phyloP scores from a whole-genome alignment of 2,329 filamentous ascomycete genomes.

The Ascocoryne sarcoides region DNA sequence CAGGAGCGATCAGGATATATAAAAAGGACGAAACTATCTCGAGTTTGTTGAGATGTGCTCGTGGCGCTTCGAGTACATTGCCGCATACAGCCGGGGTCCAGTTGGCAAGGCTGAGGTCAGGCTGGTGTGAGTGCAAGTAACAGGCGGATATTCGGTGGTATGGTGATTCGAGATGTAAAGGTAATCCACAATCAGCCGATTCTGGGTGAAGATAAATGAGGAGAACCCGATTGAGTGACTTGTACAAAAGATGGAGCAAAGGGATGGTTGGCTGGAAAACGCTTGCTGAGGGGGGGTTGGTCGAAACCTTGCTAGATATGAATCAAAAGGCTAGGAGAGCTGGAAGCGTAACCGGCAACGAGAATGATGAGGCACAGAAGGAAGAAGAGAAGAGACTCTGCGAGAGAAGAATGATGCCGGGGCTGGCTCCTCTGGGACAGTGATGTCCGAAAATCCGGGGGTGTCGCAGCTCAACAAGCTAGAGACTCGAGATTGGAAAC shows the following conservation, averaged over 20 bases:
- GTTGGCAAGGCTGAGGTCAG: background rate
- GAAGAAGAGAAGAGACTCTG: background rate
- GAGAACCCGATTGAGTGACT: background rate
- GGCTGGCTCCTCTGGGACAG: background rate
- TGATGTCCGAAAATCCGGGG: background rate
- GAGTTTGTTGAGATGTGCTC: background rate
- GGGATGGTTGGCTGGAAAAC: background rate
- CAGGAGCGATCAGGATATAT: conserved; percentile 4
- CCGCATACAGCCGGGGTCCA: background rate
- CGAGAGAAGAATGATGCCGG: no score
- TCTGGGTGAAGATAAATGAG: background rate
- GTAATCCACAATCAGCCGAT: background rate
- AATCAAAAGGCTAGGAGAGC: background rate
- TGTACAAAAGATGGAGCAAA: background rate
- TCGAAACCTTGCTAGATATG: no score
- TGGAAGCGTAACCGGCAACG: background rate
- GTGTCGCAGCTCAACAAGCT: background rate
- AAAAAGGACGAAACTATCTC: background rate
- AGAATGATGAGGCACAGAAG: background rate
- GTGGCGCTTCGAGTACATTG: background rate
- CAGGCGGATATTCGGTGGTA: no score
- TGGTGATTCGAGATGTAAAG: background rate
- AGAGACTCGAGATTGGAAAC: background rate
- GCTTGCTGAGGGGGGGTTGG: background rate
- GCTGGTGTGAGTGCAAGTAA: background rate